Evolutionary conservation across 331 rosid genomes (phyloP), one percentile per base, ranked within the genome.

Genomic region (Stylosanthes scabra): DNA sequence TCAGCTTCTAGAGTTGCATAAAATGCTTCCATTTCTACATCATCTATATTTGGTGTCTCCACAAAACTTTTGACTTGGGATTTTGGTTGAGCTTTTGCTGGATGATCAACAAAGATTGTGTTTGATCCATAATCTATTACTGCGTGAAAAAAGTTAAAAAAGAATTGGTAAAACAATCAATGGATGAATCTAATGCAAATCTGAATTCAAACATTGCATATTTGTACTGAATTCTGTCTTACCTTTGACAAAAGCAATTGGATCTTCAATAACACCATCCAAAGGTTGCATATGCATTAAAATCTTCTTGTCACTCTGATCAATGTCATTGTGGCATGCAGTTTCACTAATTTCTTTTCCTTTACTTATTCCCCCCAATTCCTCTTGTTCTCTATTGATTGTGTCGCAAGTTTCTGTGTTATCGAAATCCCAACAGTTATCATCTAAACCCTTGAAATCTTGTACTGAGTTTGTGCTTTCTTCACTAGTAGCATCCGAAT

Each of bases 11-110:
- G 65, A 69, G 56, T 42, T 62, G 84, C 77, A 63, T 69, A 80
- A 63, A 74, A 80, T 47, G 68, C 69, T 70, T 80, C 80, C 81
- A 80, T 80, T 44, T 75, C 77, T 14, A 0, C 58, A 56, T 74
- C 84, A 46, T 75, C 75, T 27, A 61, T 11, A 58, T 8, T 54
- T 69, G 41, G 64, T 12, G 15, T 20, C 20, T 55, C 42, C 5
- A 11, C 47, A 6, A 37, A 14, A 28, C 57, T 60, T 60, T 49
- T 61, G 28, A 49, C 69, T 34, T 60, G 16, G 39, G 27, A 49
- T 34, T 46, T 37, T 11, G 40, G 34, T 45, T 55, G 66, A 70
- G 10, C 3, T 41, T 77, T 63, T 13, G 5, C 72, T 20, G 59
- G 59, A 69, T 77, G 61, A 62, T 77, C 59, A 62, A 3, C n/a